Evolutionary conservation across 768 basidiomycete genomes (phyloP).

Genomic region (Mycena metata): DNA sequence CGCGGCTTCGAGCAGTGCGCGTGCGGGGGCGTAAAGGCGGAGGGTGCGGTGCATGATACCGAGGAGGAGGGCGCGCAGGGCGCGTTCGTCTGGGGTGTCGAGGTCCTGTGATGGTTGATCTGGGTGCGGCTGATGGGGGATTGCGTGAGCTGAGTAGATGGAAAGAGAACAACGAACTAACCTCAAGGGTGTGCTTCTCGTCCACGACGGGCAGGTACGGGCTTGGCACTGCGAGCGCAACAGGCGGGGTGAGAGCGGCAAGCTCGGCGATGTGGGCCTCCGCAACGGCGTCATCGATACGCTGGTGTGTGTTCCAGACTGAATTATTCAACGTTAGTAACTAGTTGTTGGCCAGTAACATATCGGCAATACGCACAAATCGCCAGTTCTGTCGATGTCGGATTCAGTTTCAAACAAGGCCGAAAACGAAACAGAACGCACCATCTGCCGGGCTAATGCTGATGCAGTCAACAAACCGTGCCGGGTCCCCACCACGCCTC

Average conservation of each 20-base stretch:
- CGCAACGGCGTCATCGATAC: slow-evolving; percentile 67
- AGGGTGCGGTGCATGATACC: slow-evolving; percentile 76
- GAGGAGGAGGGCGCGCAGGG: slow-evolving; percentile 75
- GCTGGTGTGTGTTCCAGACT: slow-evolving; percentile 88
- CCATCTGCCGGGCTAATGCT: slow-evolving; percentile 81
- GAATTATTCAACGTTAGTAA: slow-evolving; percentile 2
- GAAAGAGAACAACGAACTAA: not conserved
- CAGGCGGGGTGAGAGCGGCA: slow-evolving; percentile 61
- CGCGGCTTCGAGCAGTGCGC: slow-evolving; percentile 67
- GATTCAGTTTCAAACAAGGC: not conserved
- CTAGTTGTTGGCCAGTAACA: no score
- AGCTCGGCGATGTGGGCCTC: slow-evolving; percentile 72
- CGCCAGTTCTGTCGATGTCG: slow-evolving; percentile 65
- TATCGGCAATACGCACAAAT: slow-evolving; percentile 80
- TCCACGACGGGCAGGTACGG: slow-evolving; percentile 22
- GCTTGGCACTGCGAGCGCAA: slow-evolving; percentile 50
- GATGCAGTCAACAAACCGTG: slow-evolving; percentile 65
- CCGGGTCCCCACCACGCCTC: slow-evolving; percentile 65
- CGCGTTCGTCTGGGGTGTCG: slow-evolving; percentile 80
- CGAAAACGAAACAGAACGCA: slow-evolving; percentile 44
- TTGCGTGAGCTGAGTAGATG: not conserved
- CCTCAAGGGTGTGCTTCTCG: slow-evolving; percentile 16
- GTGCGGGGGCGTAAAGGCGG: slow-evolving; percentile 58
- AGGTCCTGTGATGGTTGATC: slow-evolving; percentile 52
- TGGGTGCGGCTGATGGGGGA: slow-evolving; percentile 7